Evolutionary conservation across 768 basidiomycete species (phyloP).

Genomic region (Boletus rufocinnamomeus): DNA sequence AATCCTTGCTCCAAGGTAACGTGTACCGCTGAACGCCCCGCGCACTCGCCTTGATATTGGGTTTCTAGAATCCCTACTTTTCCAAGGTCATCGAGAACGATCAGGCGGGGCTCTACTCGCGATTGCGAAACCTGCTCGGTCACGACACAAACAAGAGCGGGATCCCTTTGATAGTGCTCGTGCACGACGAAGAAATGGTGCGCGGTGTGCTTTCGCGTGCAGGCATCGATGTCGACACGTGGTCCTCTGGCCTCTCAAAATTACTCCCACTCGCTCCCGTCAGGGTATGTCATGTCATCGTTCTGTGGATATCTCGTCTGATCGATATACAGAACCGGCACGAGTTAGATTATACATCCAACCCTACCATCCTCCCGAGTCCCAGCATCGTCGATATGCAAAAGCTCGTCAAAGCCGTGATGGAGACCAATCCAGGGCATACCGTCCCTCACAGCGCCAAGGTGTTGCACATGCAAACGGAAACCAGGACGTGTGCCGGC

Average conservation of each 20-base stretch:
- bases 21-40: background rate
- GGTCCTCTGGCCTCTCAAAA: constrained; percentile 40
- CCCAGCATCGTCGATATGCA: constrained; percentile 46
- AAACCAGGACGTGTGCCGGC: constrained; percentile 48
- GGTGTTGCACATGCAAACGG: constrained; percentile 34
- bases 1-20: constrained; percentile 24
- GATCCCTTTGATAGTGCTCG: constrained; percentile 47
- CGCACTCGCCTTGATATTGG: background rate
- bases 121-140: constrained; percentile 24
- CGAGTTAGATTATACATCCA: background rate
- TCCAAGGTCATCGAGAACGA: constrained; percentile 21
- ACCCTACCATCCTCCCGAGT: constrained; percentile 12
- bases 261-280: constrained; percentile 14
- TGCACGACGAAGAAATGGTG: constrained; percentile 44
- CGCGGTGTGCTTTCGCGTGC: constrained; percentile 41
- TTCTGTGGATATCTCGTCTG: background rate
- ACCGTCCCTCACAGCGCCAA: constrained; percentile 37
- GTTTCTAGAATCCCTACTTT: constrained; percentile 16
- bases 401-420: constrained; percentile 41
- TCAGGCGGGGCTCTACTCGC: constrained; percentile 13
- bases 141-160: constrained; percentile 21
- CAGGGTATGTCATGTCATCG: constrained; percentile 11
- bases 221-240: constrained; percentile 44
- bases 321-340: constrained; percentile 12
- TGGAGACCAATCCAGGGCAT: constrained; percentile 33